Evolutionary conservation across 495 filamentous ascomycete genomes (phyloP).

Genomic region (Talaromyces adpressus): DNA sequence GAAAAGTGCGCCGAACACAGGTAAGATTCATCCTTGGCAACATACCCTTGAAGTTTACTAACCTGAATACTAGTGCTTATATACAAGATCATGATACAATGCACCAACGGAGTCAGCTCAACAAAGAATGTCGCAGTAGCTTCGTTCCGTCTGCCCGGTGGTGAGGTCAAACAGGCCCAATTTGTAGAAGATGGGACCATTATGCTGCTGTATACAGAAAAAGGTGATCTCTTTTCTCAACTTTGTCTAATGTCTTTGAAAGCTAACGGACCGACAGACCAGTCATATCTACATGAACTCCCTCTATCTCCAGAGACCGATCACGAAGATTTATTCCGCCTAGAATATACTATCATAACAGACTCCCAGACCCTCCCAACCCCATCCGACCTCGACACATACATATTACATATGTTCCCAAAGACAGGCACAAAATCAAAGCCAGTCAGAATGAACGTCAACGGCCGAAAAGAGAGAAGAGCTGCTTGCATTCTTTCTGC

Average conservation of each 20-base stretch:
- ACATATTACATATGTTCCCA: constrained; percentile 29
- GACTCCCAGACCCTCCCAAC: not conserved
- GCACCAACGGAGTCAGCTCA: constrained; percentile 50
- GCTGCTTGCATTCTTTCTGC: constrained; percentile 50
- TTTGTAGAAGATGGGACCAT: constrained; percentile 49
- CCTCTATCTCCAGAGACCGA: constrained; percentile 12
- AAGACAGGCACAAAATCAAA: constrained; percentile 29
- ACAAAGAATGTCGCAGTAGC: constrained; percentile 33
- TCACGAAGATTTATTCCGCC: constrained; percentile 10
- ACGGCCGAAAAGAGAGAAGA: constrained; percentile 45
- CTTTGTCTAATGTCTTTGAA: constrained; percentile 1
- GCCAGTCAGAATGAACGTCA: constrained; percentile 43
- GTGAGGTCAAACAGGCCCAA: constrained; percentile 44
- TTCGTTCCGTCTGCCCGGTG: constrained; percentile 32
- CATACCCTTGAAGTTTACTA: not conserved
- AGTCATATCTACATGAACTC: constrained; percentile 28
- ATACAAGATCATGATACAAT: constrained; percentile 40
- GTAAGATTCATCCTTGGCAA: constrained; percentile 17
- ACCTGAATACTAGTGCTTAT: constrained; percentile 34
- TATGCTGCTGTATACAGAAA: constrained; percentile 40
- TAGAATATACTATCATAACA: constrained; percentile 7
- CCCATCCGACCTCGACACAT: constrained; percentile 13
- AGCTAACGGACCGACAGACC: constrained; percentile 13
- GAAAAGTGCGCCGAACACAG: constrained; percentile 21
- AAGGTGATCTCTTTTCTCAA: constrained; percentile 26